phyloP scores from a whole-genome alignment of 139 green algal species.

The Micractinium conductrix region DNA sequence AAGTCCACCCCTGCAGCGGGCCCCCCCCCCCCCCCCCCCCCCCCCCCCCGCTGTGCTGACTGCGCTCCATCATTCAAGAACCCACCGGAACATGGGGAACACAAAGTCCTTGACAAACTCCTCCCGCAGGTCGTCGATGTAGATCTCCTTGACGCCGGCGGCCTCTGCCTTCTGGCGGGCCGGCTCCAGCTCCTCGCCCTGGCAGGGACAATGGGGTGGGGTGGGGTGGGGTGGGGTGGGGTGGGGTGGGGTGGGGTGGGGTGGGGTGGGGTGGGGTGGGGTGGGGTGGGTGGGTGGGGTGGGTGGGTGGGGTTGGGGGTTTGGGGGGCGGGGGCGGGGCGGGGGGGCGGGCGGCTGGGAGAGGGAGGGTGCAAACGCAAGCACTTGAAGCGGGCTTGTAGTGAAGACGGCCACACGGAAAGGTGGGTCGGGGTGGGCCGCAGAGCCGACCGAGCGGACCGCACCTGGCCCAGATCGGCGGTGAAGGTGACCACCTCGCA shows the following conservation, averaged over 20 bases:
- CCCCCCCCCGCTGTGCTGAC: too few relatives aligned
- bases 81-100: conserved; percentile 98
- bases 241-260: neutral
- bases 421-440: too few relatives aligned
- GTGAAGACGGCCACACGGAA: too few relatives aligned
- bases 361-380: neutral
- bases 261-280: neutral
- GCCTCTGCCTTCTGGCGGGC: conserved; percentile 90
- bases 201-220: neutral
- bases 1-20: too few relatives aligned
- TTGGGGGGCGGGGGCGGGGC: neutral
- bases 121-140: conserved; percentile 97
- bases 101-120: conserved; percentile 99
- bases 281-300: neutral
- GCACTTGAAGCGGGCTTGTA: too few relatives aligned
- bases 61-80: too few relatives aligned
- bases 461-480: conserved; percentile 94
- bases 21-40: too few relatives aligned
- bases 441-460: too few relatives aligned
- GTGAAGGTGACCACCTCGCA: conserved; percentile 98
- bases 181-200: conserved; percentile 97
- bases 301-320: neutral
- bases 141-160: conserved; percentile 97
- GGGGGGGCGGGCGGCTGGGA: too few relatives aligned
- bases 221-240: neutral